Evolutionary conservation across 1,284 basidiomycete species (phyloP), one percentile per base, ranked within the genome.

Genomic region (Trichosporon coremiiforme): DNA sequence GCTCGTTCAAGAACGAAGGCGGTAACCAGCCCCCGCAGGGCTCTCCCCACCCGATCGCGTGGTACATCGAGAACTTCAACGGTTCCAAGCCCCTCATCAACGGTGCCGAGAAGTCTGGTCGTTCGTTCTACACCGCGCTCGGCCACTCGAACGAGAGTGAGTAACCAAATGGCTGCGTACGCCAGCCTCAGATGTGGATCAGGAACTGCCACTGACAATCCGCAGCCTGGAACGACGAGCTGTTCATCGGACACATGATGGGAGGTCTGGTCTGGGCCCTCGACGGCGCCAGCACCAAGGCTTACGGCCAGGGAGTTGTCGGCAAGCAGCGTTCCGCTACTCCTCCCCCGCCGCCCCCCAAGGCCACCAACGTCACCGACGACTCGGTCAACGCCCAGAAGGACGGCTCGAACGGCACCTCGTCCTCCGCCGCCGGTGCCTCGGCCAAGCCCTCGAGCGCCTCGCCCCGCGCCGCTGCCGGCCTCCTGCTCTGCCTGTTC

Each of bases 71-170:
- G 71, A 86, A 85, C 10, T 89, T 89, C 7, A 86, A 87, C 20
- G 90, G 89, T 0, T 86, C 81, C 4, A 79, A 86, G 70, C 79
- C 78, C 17, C 83, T 80, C 0, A 13, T 65, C 15, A 38, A 71
- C 10, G 74, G 72, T 13, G 85, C 84, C 2, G 82, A 81, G 2
- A 83, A 84, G 25, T 85, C 88, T 1, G 92, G 91, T n/a, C 86
- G 91, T 57, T 91, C 90, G 72, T 93, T 90, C 83, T 93, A 91
- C 81, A 93, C 92, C 0, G 89, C 88, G 70, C 85, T 93, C 1
- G 91, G 91, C 1, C 92, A 94, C 78, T 79, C 88, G 69, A 90
- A 88, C 75, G 87, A 89, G 75, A 91, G 81, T 81, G 50, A 55
- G 50, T 67, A 25, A n/a, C 41, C 17, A 17, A 25, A 25, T 25